Evolutionary conservation across 2,329 filamentous ascomycete genomes (phyloP).

Genomic region (Westerdykella aurantiaca): DNA sequence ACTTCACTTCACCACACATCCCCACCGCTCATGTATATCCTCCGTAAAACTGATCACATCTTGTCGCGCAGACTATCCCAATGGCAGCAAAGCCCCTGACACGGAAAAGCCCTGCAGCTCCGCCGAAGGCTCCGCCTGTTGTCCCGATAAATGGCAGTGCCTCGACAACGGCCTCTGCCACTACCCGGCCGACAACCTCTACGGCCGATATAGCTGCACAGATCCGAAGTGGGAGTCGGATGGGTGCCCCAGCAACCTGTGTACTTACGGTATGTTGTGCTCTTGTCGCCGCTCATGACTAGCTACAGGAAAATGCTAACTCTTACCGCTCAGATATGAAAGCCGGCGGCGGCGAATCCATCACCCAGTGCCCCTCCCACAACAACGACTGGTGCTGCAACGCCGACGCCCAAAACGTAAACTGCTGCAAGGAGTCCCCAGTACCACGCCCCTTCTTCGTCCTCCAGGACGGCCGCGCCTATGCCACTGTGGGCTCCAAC

Average conservation of each 20-base stretch:
- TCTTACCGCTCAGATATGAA: slow-evolving; percentile 13
- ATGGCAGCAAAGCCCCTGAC: slow-evolving; percentile 19
- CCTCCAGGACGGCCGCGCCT: slow-evolving; percentile 25
- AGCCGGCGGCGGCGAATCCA: slow-evolving; percentile 24
- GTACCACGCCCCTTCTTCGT: slow-evolving; percentile 29
- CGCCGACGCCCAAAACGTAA: slow-evolving; percentile 19
- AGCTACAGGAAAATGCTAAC: background rate
- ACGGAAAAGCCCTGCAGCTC: slow-evolving; percentile 32
- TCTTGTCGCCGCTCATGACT: background rate
- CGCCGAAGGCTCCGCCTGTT: slow-evolving; percentile 31
- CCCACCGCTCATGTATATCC: background rate
- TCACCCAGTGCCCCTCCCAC: slow-evolving; percentile 30
- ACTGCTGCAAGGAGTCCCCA: slow-evolving; percentile 31
- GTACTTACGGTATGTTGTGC: slow-evolving; percentile 25
- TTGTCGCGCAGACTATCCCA: slow-evolving; percentile 27
- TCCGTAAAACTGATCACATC: slow-evolving; percentile 4
- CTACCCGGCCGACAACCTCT: slow-evolving; percentile 19
- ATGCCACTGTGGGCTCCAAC: slow-evolving; percentile 24
- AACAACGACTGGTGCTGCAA: slow-evolving; percentile 35
- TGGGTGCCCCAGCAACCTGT: slow-evolving; percentile 31
- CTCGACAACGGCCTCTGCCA: slow-evolving; percentile 36
- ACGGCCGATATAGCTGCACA: slow-evolving; percentile 34
- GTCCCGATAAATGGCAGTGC: slow-evolving; percentile 33
- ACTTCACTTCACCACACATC: background rate
- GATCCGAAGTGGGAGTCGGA: slow-evolving; percentile 30